Conservation (phyloP, 768 basidiomycete species). For the Mycena polygramma region DNA sequence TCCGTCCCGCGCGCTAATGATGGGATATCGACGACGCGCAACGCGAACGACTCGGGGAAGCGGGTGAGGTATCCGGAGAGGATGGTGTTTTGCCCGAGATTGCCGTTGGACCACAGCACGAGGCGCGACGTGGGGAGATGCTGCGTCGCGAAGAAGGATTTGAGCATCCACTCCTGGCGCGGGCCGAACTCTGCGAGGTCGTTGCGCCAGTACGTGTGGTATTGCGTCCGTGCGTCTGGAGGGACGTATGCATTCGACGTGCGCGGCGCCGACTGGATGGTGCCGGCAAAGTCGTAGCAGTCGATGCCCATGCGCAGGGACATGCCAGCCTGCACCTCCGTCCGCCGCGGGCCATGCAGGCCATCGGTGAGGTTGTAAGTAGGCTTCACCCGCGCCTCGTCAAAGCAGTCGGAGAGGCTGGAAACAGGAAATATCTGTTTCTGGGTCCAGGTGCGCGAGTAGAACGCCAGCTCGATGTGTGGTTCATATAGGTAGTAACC, state of each 20-base stretch:
- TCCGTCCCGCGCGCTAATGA: slow-evolving; percentile 81
- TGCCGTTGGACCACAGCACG: slow-evolving; percentile 94
- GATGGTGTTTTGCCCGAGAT: slow-evolving; percentile 68
- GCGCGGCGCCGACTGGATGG: slow-evolving; percentile 61
- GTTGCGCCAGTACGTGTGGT: slow-evolving; percentile 95
- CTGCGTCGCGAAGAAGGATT: slow-evolving; percentile 95
- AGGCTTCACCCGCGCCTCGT: slow-evolving; percentile 68
- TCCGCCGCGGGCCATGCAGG: slow-evolving; percentile 73
- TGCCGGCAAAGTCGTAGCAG: slow-evolving; percentile 94
- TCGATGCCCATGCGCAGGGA: slow-evolving; percentile 84
- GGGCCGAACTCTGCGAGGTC: slow-evolving; percentile 87
- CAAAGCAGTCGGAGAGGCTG: slow-evolving; percentile 83
- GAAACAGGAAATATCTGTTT: slow-evolving; percentile 75
- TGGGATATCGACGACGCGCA: slow-evolving; percentile 77
- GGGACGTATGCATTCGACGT: slow-evolving; percentile 39
- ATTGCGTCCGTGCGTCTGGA: slow-evolving; percentile 69
- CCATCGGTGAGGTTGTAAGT: slow-evolving; percentile 76
- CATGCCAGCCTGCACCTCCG: slow-evolving; percentile 86
- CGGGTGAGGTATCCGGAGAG: slow-evolving; percentile 68
- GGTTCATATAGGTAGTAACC: slow-evolving; percentile 78
- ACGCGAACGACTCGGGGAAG: slow-evolving; percentile 79
- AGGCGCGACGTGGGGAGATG: slow-evolving; percentile 72
- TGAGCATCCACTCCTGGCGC: slow-evolving; percentile 92
- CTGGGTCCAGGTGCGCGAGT: slow-evolving; percentile 80
- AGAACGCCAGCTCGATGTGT: slow-evolving; percentile 88